Evolutionary conservation across 108 stramenopile genomes (phyloP), one percentile per base, ranked within the genome.

Genomic region (Aurantiochytrium sp.): DNA sequence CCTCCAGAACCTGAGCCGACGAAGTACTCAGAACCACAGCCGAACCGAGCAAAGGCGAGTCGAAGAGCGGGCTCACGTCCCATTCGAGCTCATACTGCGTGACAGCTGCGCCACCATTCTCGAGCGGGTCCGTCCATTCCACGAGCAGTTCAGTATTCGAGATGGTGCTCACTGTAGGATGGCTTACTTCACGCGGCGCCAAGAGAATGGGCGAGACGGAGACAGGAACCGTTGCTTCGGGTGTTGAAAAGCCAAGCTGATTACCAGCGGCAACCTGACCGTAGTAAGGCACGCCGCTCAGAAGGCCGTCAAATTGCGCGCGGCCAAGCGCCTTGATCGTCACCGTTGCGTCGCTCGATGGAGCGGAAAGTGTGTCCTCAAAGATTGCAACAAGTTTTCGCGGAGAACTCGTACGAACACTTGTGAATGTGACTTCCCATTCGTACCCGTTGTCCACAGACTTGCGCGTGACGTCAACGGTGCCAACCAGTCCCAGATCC

Each of bases 81-180:
- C 94, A 94, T 90, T 96, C 96, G 5, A 96, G 90, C 60, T 92
- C 88, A 89, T 96, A 96, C 72, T 92, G 93, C 57, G 95, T 94
- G 18, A 96, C 88, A 16, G 35, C 60, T 51, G 94, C 94, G 43
- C 96, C 95, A 12, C 96, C 96, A 72, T 95, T 94, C 49, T 90
- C 89, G 45, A 60, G 2, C 0, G 96, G 96, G 29, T 95, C 94
- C 29, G 44, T 87, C 87, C 93, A 96, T 53, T 83, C 73, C 73
- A 53, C 73, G 16, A 83, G 45, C 8, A 83, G 44, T 28, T 83
- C 73, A 83, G 16, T 83, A 44, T 23, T 83, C 51, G 73, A 83
- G 8, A 83, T 10, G 23, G 73, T 51, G 8, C 5, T 83, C 3
- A 83, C 23, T 18, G 73, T 21, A n/a, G 44, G 73, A 44, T 47